Evolutionary conservation across 805 yeast species (phyloP), one percentile per base, ranked within the genome.

Genomic region (Metschnikowia drakensbergensis): DNA sequence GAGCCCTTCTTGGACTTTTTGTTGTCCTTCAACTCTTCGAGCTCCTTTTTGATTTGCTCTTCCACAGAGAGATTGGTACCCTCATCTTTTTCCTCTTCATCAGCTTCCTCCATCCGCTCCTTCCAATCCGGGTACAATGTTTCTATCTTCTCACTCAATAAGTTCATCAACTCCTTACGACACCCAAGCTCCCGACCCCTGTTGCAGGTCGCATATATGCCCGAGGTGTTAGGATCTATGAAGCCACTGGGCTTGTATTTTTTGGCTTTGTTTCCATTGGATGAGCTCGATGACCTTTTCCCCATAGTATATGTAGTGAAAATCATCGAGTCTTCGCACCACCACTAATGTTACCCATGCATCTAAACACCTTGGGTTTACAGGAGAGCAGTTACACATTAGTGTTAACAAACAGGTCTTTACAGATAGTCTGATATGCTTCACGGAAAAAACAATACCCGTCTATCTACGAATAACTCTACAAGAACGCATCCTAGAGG

Each of bases 171-270:
- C 63, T 90, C 97, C 53, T 81, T 81, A n/a, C 84, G 77, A 51
- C 95, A 88, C 46, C 78, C 82, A 46, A 76, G 76, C 64, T 94
- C 99, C 50, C 84, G 82, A 34, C 86, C 85, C 57, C 96, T 76
- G 43, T 82, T 80, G 65, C 97, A 92, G 0, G 98, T 87, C 9
- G 90, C 96, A 66, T 87, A 94, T 0, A 94, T 75, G 0, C 99
- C 99, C 34, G 84, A 71, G 47, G 94, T 86, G 35, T 85, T 85
- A 0, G 97, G 96, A 59, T 91, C 97, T 17, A 91, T 66, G 46
- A 80, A 70, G 6, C 80, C 80, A 2, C 70, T 60, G 17, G 74
- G 70, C 56, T 78, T 79, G 64, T 71, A 80, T 65, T 72, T 69
- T 61, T 73, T 75, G 59, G 58, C 55, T 38, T 54, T 54, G 35